phyloP scores from a whole-genome alignment of 1,284 basidiomycete genomes.

The Rhodotorula sp. region DNA sequence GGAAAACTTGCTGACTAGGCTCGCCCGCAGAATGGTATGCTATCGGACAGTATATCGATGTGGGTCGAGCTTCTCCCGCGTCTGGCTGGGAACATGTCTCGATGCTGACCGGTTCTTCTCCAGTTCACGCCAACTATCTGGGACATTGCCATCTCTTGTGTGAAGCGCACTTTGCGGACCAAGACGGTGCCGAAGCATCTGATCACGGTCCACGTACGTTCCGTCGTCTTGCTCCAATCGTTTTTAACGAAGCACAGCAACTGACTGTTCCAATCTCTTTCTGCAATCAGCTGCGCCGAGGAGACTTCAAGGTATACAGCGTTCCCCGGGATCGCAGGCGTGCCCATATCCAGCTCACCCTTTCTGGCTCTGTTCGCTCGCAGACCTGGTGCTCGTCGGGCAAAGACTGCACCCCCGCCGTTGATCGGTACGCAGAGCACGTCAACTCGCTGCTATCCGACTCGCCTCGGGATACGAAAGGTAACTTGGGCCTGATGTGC shows the following conservation, averaged over 20 bases:
- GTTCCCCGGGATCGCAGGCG: not conserved
- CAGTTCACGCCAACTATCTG: conserved; percentile 34
- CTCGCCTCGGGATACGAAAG: conserved; percentile 51
- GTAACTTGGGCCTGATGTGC: conserved; percentile 48
- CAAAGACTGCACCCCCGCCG: conserved; percentile 62
- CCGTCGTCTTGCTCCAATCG: conserved; percentile 57
- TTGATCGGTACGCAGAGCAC: conserved; percentile 59
- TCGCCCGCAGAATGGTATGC: conserved; percentile 26
- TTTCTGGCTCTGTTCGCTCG: not conserved
- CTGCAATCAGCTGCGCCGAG: not conserved
- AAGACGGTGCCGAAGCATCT: conserved; percentile 51
- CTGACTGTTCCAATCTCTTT: not conserved
- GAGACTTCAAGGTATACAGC: not conserved
- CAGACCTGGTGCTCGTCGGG: conserved; percentile 33
- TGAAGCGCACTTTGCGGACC: conserved; percentile 9
- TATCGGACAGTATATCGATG: conserved; percentile 35
- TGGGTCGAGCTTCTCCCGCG: not conserved
- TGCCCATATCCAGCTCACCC: not conserved
- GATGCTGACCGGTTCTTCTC: not conserved
- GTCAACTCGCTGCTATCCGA: conserved; percentile 64
- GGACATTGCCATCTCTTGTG: conserved; percentile 26
- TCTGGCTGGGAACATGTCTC: too few relatives aligned
- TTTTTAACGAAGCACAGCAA: not conserved
- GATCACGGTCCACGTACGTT: conserved; percentile 64
- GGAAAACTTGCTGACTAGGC: too few relatives aligned